Base-by-base conservation (phyloP, 805 yeast species). In the Wickerhamiella domercqiae region DNA sequence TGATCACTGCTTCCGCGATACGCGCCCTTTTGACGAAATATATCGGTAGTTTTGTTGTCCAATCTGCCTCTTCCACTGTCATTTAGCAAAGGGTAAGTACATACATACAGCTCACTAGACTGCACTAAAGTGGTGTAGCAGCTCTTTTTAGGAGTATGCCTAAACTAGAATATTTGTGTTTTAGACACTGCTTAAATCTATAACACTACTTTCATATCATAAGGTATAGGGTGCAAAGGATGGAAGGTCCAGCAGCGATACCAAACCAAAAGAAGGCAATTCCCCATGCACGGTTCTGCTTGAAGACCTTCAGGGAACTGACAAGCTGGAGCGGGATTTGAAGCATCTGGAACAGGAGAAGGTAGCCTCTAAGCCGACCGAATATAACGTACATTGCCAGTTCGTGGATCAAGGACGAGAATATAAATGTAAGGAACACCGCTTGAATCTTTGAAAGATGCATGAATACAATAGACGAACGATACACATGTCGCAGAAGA, bases 11-110 rank as follows among this genome's bases (percentile, higher is more conserved):
- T 90, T 84, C 55, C 77, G 75, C 50, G 98, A 90, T 53, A 87
- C 97, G 2, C 66, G 98, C 51, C 98, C 98, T 1, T 90, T 83
- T 58, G 97, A 90, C 50, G 76, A 81, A 51, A 86, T 90, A 25
- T 90, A 82, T 55, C 67, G 83, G 43, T 78, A 59, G 54, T 17
- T 13, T 25, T 15, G 18, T 29, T 4, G 19, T 28, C n/a, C n/a
- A 7, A 14, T n/a, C n/a, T n/a, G n/a, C n/a, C n/a, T n/a, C n/a
- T n/a, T n/a, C n/a, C n/a, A n/a, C n/a, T n/a, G n/a, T n/a, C n/a
- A n/a, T n/a, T n/a, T n/a, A n/a, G n/a, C n/a, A n/a, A n/a, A n/a
- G n/a, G n/a, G n/a, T n/a, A n/a, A n/a, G n/a, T n/a, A n/a, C n/a
- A n/a, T n/a, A n/a, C n/a, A n/a, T n/a, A n/a, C n/a, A n/a, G n/a